Base-by-base conservation (phyloP, 2,329 filamentous ascomycete genomes). In the Aspergillus phoenicis region DNA sequence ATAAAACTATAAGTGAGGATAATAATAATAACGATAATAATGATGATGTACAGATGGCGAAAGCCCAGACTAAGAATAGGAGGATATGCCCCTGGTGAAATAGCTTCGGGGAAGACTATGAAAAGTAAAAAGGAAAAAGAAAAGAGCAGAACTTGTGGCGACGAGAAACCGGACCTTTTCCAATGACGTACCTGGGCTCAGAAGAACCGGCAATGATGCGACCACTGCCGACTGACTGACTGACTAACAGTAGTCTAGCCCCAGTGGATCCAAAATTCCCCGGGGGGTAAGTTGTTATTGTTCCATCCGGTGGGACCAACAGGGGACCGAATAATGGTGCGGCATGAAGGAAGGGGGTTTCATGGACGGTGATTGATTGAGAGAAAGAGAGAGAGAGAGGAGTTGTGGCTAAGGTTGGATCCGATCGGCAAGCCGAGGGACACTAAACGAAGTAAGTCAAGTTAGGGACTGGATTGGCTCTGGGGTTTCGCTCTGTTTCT, bases 351-450 rank as follows among this genome's bases (percentile, higher is more conserved):
- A 20, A 20, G 30, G 30, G 4, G 20, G 11, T 7, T 39, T 24
- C 49, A 52, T 10, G 17, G n/a, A 52, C n/a, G 15, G 22, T 30
- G 38, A 28, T 43, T 54, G 52, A 48, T 48, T 10, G 22, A 48
- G 13, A 20, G 20, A 20, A 20, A 20, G 20, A 20, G 20, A 20
- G 20, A 20, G 20, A 20, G 20, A 11, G 47, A 30, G 8, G 28
- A 30, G 5, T 10, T 15, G 30, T 30, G 52, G 24, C 13, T 28
- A 55, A 55, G n/a, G n/a, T 39, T 47, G 39, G 52, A 55, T 33
- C 52, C 52, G 39, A 47, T 55, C 52, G 52, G 52, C 52, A 33
- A 36, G 39, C 52, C 52, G 39, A 55, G 52, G 39, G 17, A 22
- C 33, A 36, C 33, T 36, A 36, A 36, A 36, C 33, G 5, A 36